Percentiles rank a stretch among this genome's conserved stretches.
Conservation (phyloP, 1,284 basidiomycete species). For the Vanrija humicola region DNA sequence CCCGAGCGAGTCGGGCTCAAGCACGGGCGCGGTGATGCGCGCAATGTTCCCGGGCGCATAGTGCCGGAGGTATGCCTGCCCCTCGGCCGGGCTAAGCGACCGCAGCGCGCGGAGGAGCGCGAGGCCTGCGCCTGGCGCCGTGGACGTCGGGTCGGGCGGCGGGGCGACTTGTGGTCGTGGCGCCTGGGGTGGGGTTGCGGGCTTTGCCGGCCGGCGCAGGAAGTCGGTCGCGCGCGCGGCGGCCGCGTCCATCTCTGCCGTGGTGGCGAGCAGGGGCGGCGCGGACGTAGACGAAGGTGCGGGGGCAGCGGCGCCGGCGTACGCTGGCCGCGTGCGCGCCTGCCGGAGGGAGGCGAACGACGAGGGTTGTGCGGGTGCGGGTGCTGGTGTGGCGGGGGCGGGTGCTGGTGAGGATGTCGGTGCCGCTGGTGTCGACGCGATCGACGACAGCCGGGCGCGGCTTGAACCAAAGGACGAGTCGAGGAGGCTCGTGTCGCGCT, state of each 20-base stretch:
- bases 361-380: neutral
- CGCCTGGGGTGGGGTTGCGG: neutral
- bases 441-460: neutral
- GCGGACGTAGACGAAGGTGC: no score
- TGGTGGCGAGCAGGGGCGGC: neutral
- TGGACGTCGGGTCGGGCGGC: constrained; percentile 24
- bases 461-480: neutral
- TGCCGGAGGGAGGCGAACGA: constrained; percentile 27
- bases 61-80: constrained; percentile 14
- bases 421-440: no score
- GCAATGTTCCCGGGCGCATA: constrained; percentile 25
- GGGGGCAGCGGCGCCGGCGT: neutral
- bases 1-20: constrained; percentile 43
- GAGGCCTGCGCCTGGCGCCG: constrained; percentile 32
- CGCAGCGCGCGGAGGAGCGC: constrained; percentile 27
- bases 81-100: neutral
- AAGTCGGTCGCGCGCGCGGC: neutral
- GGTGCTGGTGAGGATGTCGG: no score
- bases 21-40: constrained; percentile 24
- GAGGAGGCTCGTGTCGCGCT: neutral
- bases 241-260: neutral
- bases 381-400: neutral
- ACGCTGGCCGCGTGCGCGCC: constrained; percentile 11
- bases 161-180: neutral
- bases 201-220: neutral